These are phyloP conservation scores for Cyclostephanos tholiformis DNA, from an alignment of 108 stramenopile species.

Conservation along the genomic window DNA sequence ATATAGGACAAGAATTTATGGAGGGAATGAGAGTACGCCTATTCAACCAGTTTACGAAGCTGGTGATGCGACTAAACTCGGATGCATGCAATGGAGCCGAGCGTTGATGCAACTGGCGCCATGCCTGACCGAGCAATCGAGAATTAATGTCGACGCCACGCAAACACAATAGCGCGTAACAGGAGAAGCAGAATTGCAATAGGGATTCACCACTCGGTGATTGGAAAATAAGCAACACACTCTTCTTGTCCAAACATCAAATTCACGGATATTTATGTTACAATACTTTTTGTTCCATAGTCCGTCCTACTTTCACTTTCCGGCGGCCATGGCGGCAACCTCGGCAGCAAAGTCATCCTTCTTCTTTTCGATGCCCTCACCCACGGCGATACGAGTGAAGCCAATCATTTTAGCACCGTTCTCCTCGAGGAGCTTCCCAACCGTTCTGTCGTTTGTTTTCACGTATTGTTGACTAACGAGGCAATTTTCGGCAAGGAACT, in stretches of 20 bases:
- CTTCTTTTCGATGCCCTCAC: constrained; percentile 88
- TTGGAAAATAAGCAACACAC: not conserved
- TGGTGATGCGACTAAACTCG: constrained; percentile 16
- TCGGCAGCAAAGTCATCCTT: constrained; percentile 74
- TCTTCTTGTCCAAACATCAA: not conserved
- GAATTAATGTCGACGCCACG: not conserved
- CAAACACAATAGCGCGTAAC: not conserved
- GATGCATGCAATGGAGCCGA: not conserved
- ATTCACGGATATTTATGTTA: constrained; percentile 3
- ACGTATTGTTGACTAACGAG: constrained; percentile 79
- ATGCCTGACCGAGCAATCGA: not conserved
- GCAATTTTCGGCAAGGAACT: constrained; percentile 75
- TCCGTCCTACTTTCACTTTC: constrained; percentile 12
- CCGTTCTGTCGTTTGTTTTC: constrained; percentile 73
- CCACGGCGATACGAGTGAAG: constrained; percentile 72
- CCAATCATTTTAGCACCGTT: constrained; percentile 77
- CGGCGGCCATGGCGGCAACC: constrained; percentile 78
- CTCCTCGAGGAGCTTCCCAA: constrained; percentile 72
- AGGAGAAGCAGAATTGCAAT: no score
- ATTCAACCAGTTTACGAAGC: constrained; percentile 25
- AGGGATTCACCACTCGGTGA: no score
- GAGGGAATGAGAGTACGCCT: constrained; percentile 33
- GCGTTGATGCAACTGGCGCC: not conserved
- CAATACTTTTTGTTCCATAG: not conserved
- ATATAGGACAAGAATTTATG: constrained; percentile 32